Base-by-base conservation (phyloP, 1,284 basidiomycete species). In the Ceratobasidium sp. region DNA sequence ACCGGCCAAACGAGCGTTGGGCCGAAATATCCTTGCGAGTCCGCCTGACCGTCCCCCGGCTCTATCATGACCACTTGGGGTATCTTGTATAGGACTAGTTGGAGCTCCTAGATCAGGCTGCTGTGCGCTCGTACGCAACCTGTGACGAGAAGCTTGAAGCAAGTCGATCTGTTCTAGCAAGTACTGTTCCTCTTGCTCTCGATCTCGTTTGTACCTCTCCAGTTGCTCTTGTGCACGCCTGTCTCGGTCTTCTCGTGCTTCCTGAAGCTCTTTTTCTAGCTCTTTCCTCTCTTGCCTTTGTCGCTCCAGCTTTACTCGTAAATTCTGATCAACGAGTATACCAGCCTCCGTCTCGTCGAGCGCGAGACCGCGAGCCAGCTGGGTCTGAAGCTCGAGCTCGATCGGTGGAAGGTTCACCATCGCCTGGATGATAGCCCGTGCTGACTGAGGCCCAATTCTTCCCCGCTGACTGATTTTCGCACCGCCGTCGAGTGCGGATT, bases 401-500 rank as follows among this genome's bases (percentile, higher is more conserved):
- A 74, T 42, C 4, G 57, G 71, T 3, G 57, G 13, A 15, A 20
- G 33, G 40, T 61, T 23, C 0, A 74, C 13, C n/a, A 74, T 15
- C 13, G 50, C 7, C n/a, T 42, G 23, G 13, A 74, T 20, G 23
- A 74, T 54, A n/a, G 5, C 57, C 20, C 23, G 59, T 2, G 71
- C 71, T 17, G 71, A 74, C n/a, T 74, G 20, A 12, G 59, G 42
- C 28, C 71, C 66, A 26, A 46, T 12, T 0, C 67, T 44, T 3
- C 7, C 68, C 13, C 66, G 81, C 10, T 82, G 81, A 15, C 77
- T 44, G 57, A 81, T 69, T 38, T 52, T 46, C 0, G 82, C 82
- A 4, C 82, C 82, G 13, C 79, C 70, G n/a, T 80, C 77, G 52
- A 83, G 13, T 6, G 81, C 80, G 2, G 78, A 68, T 64, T 81